Percentiles rank a stretch among this genome's conserved stretches.
Conservation (phyloP, 2,329 filamentous ascomycete species). For the Zymoseptoria passerinii region DNA sequence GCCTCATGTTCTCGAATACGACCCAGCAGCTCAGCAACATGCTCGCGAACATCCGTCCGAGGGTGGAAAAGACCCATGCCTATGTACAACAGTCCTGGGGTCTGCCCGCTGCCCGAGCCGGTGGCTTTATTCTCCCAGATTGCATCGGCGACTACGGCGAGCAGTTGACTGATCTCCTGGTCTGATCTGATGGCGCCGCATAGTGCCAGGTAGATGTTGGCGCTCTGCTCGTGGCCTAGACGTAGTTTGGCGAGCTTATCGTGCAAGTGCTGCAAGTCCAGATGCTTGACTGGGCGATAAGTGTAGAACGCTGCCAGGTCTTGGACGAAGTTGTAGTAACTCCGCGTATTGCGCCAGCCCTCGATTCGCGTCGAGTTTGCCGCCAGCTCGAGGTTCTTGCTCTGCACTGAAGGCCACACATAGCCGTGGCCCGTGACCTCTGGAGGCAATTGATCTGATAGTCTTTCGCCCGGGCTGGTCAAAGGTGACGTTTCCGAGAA, state of each 20-base stretch:
- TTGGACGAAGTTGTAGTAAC: conserved; percentile 83
- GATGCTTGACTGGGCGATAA: conserved; percentile 56
- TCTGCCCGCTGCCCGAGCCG: conserved; percentile 9
- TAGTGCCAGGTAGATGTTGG: conserved; percentile 77
- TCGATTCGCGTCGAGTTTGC: conserved; percentile 90
- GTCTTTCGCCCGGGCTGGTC: conserved; percentile 6
- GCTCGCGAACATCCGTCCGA: conserved; percentile 66
- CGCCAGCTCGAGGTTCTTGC: conserved; percentile 76
- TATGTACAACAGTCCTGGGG: conserved; percentile 34
- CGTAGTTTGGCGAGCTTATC: conserved; percentile 80
- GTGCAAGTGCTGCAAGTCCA: conserved; percentile 86
- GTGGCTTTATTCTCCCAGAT: conserved; percentile 21
- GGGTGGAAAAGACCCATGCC: conserved; percentile 89
- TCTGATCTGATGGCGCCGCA: conserved; percentile 56
- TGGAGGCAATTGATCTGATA: conserved; percentile 15
- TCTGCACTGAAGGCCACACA: conserved; percentile 79
- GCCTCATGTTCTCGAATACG: conserved; percentile 79
- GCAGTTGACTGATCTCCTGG: conserved; percentile 63
- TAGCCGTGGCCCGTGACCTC: conserved; percentile 68
- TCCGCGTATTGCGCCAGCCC: conserved; percentile 91
- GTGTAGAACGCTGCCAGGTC: conserved; percentile 30
- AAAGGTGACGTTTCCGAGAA: conserved; percentile 10
- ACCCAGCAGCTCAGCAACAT: conserved; percentile 71
- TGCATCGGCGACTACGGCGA: conserved; percentile 27
- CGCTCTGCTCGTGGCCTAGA: conserved; percentile 64